These are phyloP conservation scores for Candida mesenterica DNA, from an alignment of 1,139 yeast species.

Conservation along the genomic window DNA sequence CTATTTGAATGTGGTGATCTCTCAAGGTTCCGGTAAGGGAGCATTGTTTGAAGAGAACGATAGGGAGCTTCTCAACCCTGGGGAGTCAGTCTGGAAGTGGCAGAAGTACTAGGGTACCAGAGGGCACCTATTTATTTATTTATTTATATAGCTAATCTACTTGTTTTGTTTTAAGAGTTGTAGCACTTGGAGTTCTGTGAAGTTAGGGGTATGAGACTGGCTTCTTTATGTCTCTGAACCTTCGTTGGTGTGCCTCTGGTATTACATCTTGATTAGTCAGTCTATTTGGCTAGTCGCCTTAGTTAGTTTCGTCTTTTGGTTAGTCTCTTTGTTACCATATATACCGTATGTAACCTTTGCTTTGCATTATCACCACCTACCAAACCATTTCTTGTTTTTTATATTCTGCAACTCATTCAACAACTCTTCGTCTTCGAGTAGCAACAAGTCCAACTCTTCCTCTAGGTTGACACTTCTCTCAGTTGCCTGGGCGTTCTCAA, in stretches of 20 bases:
- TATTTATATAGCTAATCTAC: too few species aligned
- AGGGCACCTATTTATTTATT: too few species aligned
- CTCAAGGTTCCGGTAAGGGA: slow-evolving; percentile 37
- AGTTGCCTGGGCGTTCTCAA: slow-evolving; percentile 55
- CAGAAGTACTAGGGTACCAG: slow-evolving; percentile 24
- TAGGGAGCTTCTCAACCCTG: slow-evolving; percentile 56
- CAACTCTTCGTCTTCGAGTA: slow-evolving; percentile 28
- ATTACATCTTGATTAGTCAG: too few species aligned
- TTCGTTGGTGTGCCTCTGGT: too few species aligned
- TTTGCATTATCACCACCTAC: slow-evolving; percentile 23
- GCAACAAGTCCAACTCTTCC: slow-evolving; percentile 38
- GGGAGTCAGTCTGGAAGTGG: slow-evolving; percentile 55
- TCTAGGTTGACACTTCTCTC: slow-evolving; percentile 56
- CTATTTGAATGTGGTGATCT: slow-evolving; percentile 31
- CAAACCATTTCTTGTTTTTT: slow-evolving; percentile 35
- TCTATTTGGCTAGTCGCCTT: too few species aligned
- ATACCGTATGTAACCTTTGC: neutral
- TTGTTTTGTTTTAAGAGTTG: too few species aligned
- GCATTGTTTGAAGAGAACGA: slow-evolving; percentile 29
- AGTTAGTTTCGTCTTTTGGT: too few species aligned
- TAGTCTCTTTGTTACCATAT: too few species aligned
- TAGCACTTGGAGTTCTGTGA: too few species aligned
- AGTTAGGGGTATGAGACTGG: too few species aligned
- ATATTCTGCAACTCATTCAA: slow-evolving; percentile 25
- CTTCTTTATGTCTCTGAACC: too few species aligned